These are phyloP conservation scores for Ensete glaucum DNA, from an alignment of 176 grass and related monocot genomes.

Conservation along the genomic window DNA sequence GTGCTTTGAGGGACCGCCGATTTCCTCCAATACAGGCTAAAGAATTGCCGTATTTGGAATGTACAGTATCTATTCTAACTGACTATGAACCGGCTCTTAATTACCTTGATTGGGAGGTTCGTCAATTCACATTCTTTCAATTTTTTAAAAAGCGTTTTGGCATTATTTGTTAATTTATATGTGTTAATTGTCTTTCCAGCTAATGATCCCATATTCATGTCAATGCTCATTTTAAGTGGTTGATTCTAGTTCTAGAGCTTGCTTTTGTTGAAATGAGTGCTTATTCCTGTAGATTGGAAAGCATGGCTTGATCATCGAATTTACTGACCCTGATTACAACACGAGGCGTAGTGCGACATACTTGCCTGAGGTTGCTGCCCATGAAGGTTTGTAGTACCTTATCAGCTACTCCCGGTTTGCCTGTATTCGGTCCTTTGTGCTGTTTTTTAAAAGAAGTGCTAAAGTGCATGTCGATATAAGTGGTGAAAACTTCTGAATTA, in stretches of 20 bases:
- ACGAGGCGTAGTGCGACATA: conserved; percentile 76
- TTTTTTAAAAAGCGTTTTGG: conserved; percentile 4
- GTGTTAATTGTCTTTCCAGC: not conserved
- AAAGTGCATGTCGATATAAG: not conserved
- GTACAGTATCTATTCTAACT: conserved; percentile 82
- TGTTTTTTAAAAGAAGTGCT: not conserved
- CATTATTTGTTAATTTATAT: not conserved
- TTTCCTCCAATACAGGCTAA: conserved; percentile 84
- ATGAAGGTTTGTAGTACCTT: conserved; percentile 53
- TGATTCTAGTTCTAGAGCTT: not conserved
- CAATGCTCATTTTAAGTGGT: not conserved
- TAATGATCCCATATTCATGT: not conserved
- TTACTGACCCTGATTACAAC: conserved; percentile 72
- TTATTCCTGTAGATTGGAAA: conserved; percentile 57
- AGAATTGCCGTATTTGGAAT: conserved; percentile 86
- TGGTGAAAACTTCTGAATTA: not conserved
- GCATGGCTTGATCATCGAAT: conserved; percentile 98
- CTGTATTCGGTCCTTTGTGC: not conserved
- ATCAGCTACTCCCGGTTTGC: not conserved
- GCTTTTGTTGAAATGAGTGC: conserved; percentile 1
- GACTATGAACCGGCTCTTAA: conserved; percentile 67
- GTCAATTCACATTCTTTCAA: not conserved
- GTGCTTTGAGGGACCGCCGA: conserved; percentile 79
- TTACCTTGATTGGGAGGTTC: conserved; percentile 97
- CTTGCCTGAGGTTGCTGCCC: conserved; percentile 89